A percentile compares a stretch with the other conserved stretches of the same genome.
phyloP scores from a whole-genome alignment of 768 basidiomycete genomes.

The Hypsizygus marmoreus region DNA sequence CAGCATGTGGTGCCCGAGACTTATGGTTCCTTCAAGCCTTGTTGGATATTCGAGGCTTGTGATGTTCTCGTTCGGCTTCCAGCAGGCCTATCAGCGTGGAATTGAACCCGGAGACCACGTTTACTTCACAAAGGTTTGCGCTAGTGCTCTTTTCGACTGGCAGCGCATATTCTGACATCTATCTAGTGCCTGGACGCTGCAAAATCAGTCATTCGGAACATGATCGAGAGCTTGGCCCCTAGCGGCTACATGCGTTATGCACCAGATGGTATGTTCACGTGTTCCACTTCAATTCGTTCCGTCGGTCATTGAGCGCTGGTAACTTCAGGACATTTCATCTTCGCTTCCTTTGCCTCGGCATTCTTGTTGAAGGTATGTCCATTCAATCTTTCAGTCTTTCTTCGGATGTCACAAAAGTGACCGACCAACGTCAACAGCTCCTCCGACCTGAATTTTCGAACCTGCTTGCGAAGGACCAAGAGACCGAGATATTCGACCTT shows the following conservation, averaged over 20 bases:
- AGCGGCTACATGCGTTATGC: constrained; percentile 79
- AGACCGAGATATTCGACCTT: constrained; percentile 69
- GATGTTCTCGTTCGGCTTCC: constrained; percentile 87
- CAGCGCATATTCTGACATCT: constrained; percentile 6
- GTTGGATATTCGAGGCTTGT: constrained; percentile 79
- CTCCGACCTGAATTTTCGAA: constrained; percentile 74
- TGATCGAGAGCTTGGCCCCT: constrained; percentile 66
- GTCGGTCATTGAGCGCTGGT: not conserved
- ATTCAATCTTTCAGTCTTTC: no score
- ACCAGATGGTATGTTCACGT: constrained; percentile 60
- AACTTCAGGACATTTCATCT: constrained; percentile 67
- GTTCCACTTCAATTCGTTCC: not conserved
- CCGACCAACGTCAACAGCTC: constrained; percentile 40
- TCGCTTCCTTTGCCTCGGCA: constrained; percentile 79
- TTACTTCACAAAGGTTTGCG: constrained; percentile 65
- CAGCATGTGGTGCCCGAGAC: constrained; percentile 3
- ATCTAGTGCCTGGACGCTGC: constrained; percentile 70
- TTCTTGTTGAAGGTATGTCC: constrained; percentile 73
- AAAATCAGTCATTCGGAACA: constrained; percentile 61
- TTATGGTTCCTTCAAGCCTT: constrained; percentile 43
- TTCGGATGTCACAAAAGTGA: not conserved
- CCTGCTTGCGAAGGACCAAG: constrained; percentile 60
- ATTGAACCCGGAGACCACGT: constrained; percentile 61
- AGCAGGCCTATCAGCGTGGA: constrained; percentile 76
- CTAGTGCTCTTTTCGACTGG: not conserved